phyloP scores from a whole-genome alignment of 345 rosid species.

The Corymbia maculata region DNA sequence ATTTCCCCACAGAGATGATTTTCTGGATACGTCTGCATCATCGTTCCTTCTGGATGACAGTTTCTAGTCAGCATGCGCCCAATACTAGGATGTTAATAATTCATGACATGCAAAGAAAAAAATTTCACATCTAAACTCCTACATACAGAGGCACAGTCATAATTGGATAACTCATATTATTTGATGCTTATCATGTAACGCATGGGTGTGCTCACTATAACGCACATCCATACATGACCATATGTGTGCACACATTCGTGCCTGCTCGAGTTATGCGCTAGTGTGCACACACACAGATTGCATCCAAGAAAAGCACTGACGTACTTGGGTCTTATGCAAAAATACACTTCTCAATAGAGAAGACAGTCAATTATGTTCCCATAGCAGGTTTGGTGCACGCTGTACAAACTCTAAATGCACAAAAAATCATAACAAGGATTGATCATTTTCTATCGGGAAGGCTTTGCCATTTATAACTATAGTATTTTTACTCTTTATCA shows the following conservation, averaged over 20 bases:
- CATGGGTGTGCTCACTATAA: background rate
- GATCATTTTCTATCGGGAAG: background rate
- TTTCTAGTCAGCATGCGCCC: background rate
- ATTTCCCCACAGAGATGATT: conserved; percentile 24
- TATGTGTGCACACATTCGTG: background rate
- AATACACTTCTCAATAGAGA: background rate
- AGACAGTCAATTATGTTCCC: background rate
- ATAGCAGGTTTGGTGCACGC: background rate
- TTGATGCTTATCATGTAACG: background rate
- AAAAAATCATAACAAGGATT: background rate
- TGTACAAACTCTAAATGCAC: background rate
- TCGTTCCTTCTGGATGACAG: background rate
- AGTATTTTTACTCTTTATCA: background rate
- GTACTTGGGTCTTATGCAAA: background rate
- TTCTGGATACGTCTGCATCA: conserved; percentile 4
- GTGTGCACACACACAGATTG: background rate
- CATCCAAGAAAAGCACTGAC: background rate
- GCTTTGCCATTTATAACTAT: background rate
- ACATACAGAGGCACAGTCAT: background rate
- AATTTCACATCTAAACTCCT: background rate
- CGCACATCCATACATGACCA: background rate
- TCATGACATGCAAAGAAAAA: background rate
- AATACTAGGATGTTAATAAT: background rate
- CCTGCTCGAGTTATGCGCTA: background rate
- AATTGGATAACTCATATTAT: background rate